Conservation (phyloP, 805 yeast genomes). For the Diddensiella transvaalensis region DNA sequence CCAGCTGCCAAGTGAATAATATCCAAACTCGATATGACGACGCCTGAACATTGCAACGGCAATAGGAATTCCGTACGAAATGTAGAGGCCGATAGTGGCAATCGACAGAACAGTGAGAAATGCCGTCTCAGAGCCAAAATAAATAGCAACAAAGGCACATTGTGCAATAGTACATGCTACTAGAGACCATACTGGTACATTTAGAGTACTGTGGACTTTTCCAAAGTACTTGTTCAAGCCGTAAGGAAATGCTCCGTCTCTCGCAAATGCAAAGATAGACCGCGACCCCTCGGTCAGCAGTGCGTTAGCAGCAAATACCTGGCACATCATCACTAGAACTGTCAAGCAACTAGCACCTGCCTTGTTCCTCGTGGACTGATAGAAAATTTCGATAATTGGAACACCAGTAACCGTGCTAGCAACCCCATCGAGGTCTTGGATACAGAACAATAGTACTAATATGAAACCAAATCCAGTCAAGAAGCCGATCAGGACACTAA, state of each 20-base stretch:
- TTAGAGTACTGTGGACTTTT: slow-evolving; percentile 8
- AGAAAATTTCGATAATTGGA: slow-evolving; percentile 26
- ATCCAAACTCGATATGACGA: slow-evolving; percentile 8
- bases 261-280: slow-evolving; percentile 58
- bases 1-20: slow-evolving; percentile 16
- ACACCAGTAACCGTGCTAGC: slow-evolving; percentile 21
- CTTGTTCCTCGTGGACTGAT: slow-evolving; percentile 20
- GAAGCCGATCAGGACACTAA: slow-evolving; percentile 38
- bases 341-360: slow-evolving; percentile 22
- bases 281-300: slow-evolving; percentile 42
- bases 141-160: slow-evolving; percentile 13
- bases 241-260: slow-evolving; percentile 52
- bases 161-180: slow-evolving; percentile 8
- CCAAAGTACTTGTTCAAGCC: slow-evolving; percentile 7
- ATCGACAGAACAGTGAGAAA: slow-evolving; percentile 17
- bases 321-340: slow-evolving; percentile 22
- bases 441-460: slow-evolving; percentile 22
- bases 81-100: slow-evolving; percentile 14
- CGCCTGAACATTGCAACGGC: slow-evolving; percentile 10
- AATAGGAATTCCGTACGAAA: slow-evolving; percentile 13
- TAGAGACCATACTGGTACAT: slow-evolving; percentile 10
- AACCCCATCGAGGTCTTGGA: slow-evolving; percentile 23
- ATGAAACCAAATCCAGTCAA: slow-evolving; percentile 24
- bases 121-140: slow-evolving; percentile 16
- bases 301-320: slow-evolving; percentile 19